Evolutionary conservation across 305 asterid genomes (phyloP).

Genomic region (Fraxinus paxiana): DNA sequence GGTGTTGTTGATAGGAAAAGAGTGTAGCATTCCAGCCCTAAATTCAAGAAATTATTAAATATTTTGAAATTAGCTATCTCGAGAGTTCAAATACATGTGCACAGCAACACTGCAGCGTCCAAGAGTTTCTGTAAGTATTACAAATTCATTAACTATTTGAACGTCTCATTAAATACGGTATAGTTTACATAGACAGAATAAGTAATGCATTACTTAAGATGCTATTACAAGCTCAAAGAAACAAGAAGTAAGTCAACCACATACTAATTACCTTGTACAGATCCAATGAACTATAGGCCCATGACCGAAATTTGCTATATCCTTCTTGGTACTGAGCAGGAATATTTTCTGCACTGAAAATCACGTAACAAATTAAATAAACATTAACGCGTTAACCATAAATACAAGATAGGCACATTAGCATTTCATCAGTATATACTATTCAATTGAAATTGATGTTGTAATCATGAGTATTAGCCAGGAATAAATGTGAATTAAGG

Average conservation of each 20-base stretch:
- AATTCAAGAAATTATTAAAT: neutral
- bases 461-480: neutral
- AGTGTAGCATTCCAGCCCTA: neutral
- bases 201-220: neutral
- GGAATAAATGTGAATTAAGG: neutral
- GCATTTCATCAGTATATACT: conserved; percentile 1
- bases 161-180: neutral
- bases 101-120: neutral
- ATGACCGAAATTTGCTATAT: conserved; percentile 75
- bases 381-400: neutral
- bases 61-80: neutral
- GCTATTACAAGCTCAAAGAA: conserved; percentile 1
- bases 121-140: neutral
- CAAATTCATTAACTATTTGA: neutral
- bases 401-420: neutral
- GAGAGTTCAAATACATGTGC: neutral
- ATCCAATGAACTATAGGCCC: conserved; percentile 92
- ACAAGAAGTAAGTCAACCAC: conserved; percentile 8
- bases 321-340: conserved; percentile 84
- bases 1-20: neutral
- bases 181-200: neutral
- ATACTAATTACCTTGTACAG: conserved; percentile 61
- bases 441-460: neutral
- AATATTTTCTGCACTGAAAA: conserved; percentile 54
- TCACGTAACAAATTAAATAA: conserved; percentile 21